Conservation (phyloP, 2,329 filamentous ascomycete species). For the Lachnellula willkommii region DNA sequence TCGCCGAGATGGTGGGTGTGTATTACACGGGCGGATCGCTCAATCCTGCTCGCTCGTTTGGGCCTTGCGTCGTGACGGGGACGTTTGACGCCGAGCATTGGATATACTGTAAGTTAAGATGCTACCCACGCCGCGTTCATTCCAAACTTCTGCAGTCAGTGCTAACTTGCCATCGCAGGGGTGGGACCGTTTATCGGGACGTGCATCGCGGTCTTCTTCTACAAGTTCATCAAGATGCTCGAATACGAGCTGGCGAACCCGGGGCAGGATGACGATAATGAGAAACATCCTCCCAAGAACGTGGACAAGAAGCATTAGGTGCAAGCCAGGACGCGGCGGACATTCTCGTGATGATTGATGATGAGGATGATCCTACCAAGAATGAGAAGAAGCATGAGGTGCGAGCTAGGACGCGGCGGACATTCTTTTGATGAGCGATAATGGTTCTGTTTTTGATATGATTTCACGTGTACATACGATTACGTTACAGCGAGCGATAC, state of each 20-base stretch:
- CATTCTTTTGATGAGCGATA: too few species aligned
- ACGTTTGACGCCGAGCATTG: slow-evolving; percentile 42
- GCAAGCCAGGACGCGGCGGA: too few species aligned
- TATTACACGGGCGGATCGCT: slow-evolving; percentile 42
- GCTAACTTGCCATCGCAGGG: slow-evolving; percentile 24
- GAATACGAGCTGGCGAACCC: slow-evolving; percentile 49
- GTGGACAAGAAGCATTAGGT: too few species aligned
- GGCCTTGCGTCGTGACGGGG: slow-evolving; percentile 40
- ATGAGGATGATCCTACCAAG: too few species aligned
- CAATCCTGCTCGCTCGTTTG: slow-evolving; percentile 45
- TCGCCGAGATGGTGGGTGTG: slow-evolving; percentile 39
- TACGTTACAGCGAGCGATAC: too few species aligned
- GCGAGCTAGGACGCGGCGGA: too few species aligned
- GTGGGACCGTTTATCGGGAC: slow-evolving; percentile 47
- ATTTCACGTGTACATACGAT: too few species aligned
- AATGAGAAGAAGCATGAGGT: too few species aligned
- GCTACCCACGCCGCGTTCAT: not conserved
- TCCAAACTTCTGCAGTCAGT: not conserved
- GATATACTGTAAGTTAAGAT: slow-evolving; percentile 38
- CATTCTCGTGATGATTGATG: too few species aligned
- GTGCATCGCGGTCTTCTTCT: slow-evolving; percentile 45
- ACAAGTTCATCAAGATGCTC: slow-evolving; percentile 45
- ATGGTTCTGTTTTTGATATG: too few species aligned
- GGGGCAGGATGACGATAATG: slow-evolving; percentile 40
- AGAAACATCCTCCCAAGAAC: slow-evolving; percentile 40